Evolutionary conservation across 768 basidiomycete genomes (phyloP), one percentile per base, ranked within the genome.

Genomic region (Kwoniella bestiolae): DNA sequence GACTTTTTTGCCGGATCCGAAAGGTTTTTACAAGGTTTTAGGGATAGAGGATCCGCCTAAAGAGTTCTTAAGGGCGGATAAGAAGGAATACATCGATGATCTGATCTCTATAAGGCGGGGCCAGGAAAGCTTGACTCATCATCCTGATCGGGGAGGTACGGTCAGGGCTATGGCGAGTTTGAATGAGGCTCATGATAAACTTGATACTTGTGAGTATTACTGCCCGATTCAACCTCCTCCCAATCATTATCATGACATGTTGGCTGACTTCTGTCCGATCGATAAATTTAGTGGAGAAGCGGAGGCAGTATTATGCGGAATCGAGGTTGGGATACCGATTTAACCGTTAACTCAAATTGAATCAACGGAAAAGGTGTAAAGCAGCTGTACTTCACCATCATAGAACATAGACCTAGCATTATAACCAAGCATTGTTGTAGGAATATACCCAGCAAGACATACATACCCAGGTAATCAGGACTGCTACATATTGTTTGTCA

Each of bases 151-250:
- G 14, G 63, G 63, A 16, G 63, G 63, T 23, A 34, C 44, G 12
- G 8, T 11, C n/a, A n/a, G n/a, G 6, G 38, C 5, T 7, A 31
- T 34, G 12, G 25, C 35, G n/a, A 57, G 32, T 4, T 8, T 64
- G 23, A 53, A 51, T 28, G 56, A 52, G 18, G 63, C 63, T 11
- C 41, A 45, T 52, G 18, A 12, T 3, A 25, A 46, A 14, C n/a
- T 65, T 21, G 63, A 65, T 35, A 58, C 56, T 28, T 59, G 63
- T 65, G 25, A 65, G 63, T 52, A n/a, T 1, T 18, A 32, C 25
- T 21, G 35, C 11, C 5, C 9, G 12, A 8, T 41, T n/a, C n/a
- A n/a, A n/a, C n/a, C n/a, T n/a, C n/a, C n/a, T n/a, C n/a, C n/a
- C n/a, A n/a, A n/a, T n/a, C n/a, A n/a, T n/a, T n/a, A n/a, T n/a